These are phyloP conservation scores for Spergularia azorica DNA, from an alignment of 179 eudicot genomes.

Conservation along the genomic window DNA sequence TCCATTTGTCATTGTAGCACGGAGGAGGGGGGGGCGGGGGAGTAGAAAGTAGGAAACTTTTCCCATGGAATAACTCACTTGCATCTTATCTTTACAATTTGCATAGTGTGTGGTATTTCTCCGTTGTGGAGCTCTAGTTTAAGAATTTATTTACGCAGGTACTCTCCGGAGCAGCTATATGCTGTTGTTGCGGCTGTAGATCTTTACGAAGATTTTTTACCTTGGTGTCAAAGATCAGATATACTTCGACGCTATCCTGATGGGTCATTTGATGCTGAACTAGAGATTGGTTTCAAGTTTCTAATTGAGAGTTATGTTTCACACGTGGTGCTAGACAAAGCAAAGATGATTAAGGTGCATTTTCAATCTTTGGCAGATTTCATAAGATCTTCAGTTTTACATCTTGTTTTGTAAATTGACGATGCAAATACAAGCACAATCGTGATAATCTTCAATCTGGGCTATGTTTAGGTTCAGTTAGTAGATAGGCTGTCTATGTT, in stretches of 20 bases:
- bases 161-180: slow-evolving; percentile 86
- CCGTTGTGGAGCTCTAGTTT: neutral
- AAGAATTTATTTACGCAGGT: slow-evolving; percentile 41
- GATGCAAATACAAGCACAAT: neutral
- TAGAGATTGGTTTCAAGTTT: slow-evolving; percentile 89
- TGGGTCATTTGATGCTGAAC: slow-evolving; percentile 93
- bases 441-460: neutral
- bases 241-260: slow-evolving; percentile 60
- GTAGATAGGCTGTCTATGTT: neutral
- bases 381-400: neutral
- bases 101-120: slow-evolving; percentile 5
- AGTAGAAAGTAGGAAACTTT: neutral
- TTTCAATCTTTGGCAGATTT: neutral
- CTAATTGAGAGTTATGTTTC: slow-evolving; percentile 89
- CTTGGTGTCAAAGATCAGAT: slow-evolving; percentile 93
- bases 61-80: neutral
- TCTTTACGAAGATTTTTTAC: slow-evolving; percentile 85
- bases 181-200: slow-evolving; percentile 96
- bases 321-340: slow-evolving; percentile 67
- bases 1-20: neutral
- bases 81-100: slow-evolving; percentile 8
- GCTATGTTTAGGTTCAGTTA: neutral
- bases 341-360: slow-evolving; percentile 66
- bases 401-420: neutral
- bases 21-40: neutral